Evolutionary conservation across 306 rosid species (phyloP), one percentile per base, ranked within the genome.

Genomic region (Aeschynomene evenia): DNA sequence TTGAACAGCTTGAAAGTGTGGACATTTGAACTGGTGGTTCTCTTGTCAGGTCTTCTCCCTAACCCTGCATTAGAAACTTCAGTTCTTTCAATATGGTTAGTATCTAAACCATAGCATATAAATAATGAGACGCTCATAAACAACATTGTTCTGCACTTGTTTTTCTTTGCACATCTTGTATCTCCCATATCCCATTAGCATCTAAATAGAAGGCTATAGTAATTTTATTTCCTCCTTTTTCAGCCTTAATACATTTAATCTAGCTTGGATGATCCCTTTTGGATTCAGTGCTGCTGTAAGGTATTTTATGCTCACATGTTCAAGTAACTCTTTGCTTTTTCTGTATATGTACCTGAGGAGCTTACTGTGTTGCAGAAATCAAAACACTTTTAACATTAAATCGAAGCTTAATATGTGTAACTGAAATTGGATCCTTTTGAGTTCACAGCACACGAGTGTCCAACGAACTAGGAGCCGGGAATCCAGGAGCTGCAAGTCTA

Each of bases 231-330:
- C 51, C 5, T 53, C 6, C 78, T 2, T 72, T 73, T 34, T 12
- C 86, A 88, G 92, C 76, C 84, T 86, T 13, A 88, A 85, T 77
- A 91, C 92, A 55, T 81, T 68, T 53, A 63, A 79, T 61, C 62
- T 68, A 18, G 84, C 82, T 71, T 91, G 96, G 92, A 85, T 85
- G 92, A 80, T 88, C 80, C 86, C 92, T 26, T 88, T 75, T 55
- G 91, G 96, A 71, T 79, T 80, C 54, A 70, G 77, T 49, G 65
- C 65, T 46, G 80, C 83, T 19, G 70, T 70, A 15, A 74, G 80
- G 83, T 75, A 75, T n/a, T 49, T 57, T 33, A 18, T 2, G 43
- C 24, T 42, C 11, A 40, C 5, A 26, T 1, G 31, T 29, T 57
- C 43, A 57, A 57, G 31, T 31, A 31, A 57, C 63, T 10, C 66